Base-by-base conservation (phyloP, 768 basidiomycete genomes). In the Cubamyces lactineus region DNA sequence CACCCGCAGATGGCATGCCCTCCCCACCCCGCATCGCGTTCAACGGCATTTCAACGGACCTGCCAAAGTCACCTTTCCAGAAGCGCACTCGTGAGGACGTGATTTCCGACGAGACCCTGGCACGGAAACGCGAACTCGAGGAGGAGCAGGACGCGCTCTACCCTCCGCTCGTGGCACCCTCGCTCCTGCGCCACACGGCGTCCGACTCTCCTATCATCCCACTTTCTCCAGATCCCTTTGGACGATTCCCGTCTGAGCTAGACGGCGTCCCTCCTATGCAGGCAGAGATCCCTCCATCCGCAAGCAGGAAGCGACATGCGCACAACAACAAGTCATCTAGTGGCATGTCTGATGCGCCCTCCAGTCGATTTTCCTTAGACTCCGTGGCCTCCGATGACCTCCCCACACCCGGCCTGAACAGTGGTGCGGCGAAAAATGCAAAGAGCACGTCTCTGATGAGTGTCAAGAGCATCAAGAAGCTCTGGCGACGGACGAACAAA, bases 141-240 rank as follows among this genome's bases (percentile, higher is more conserved):
- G 57, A 58, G 30, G 81, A 85, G 56, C 80, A 85, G 54, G 77
- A 80, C 28, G 72, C 70, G 13, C 69, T 76, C 19, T 88, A 85
- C 71, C 79, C 81, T 23, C 70, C 77, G 28, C 71, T 75, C 45
- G 71, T 74, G 26, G 69, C 74, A 30, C 70, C 74, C 19, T 66
- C 74, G 24, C 64, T 72, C 30, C 42, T 67, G 30, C 59, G 50
- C n/a, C 45, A 47, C 65, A 38, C 56, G 67, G 66, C 62, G 55
- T 70, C 58, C 47, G 66, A 30, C 62, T 86, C 86, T 1, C 87
- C 89, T 21, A 69, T 87, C n/a, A 89, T 92, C 57, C 92, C 92
- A 41, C 77, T 92, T n/a, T 89, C 90, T 11, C 89, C 91, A 8
- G 91, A 93, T 75, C 91, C 91, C 26, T 92, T 93, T 69, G 86